Evolutionary conservation across 106 monocot genomes (phyloP).

Genomic region (Amphibolis antarctica): DNA sequence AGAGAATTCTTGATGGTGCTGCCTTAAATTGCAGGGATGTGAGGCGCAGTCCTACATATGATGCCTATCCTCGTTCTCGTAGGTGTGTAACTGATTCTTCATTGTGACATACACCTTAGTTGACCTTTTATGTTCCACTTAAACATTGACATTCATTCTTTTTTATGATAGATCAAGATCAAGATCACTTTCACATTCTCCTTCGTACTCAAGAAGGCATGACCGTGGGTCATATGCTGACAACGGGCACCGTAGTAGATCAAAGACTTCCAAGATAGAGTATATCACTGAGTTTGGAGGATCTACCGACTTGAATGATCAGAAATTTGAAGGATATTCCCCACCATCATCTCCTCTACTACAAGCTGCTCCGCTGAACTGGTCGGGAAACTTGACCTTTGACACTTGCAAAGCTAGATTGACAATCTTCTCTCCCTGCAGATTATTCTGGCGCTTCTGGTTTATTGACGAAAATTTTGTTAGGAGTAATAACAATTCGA

Average conservation of each 20-base stretch:
- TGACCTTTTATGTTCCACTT: not conserved
- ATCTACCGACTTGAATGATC: conserved; percentile 32
- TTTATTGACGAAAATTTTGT: conserved; percentile 27
- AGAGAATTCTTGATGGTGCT: too few species aligned
- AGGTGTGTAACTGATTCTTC: conserved; percentile 21
- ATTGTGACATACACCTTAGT: not conserved
- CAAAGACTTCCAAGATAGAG: conserved; percentile 75
- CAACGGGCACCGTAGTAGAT: conserved; percentile 54
- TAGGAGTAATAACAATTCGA: not conserved
- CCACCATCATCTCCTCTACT: conserved; percentile 82
- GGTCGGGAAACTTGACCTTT: conserved; percentile 97
- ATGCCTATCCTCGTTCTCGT: conserved; percentile 68
- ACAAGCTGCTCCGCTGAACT: conserved; percentile 46
- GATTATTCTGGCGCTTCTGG: conserved; percentile 52
- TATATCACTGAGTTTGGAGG: conserved; percentile 98
- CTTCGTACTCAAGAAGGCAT: conserved; percentile 59
- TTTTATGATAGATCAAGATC: conserved; percentile 51
- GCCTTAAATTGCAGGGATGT: conserved; percentile 38
- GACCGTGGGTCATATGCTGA: conserved; percentile 44
- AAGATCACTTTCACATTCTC: conserved; percentile 61
- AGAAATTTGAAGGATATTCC: conserved; percentile 50
- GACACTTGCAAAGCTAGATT: conserved; percentile 80
- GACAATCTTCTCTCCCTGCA: conserved; percentile 62
- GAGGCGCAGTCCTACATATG: conserved; percentile 91
- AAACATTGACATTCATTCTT: not conserved